Evolutionary conservation across 441 rosid genomes (phyloP), one percentile per base, ranked within the genome.

Genomic region (Syzygium malaccense): DNA sequence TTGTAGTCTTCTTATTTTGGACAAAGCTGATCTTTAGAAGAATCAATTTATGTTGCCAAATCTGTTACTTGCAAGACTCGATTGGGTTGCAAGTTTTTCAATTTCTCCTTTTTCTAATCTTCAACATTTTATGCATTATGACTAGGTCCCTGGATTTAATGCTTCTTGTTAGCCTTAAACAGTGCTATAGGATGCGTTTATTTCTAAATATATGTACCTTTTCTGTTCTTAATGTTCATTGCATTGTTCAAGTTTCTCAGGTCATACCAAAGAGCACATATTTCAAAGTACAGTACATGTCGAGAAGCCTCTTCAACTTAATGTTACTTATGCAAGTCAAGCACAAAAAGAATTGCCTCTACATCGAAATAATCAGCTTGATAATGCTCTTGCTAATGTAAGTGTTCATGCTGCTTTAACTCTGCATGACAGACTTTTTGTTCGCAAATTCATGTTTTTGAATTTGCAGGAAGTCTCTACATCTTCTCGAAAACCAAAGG

Each of bases 241-340:
- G 93, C 93, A 91, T 91, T 92, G 90, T 93, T 92, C 93, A 95
- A 94, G 95, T 96, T 92, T 95, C 92, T 93, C 99, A 95, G 99
- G 96, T 94, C 94, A 86, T 85, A 91, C 90, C 79, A 90, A 93
- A 91, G 95, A 92, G 91, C 95, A 94, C 89, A 87, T 89, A 88
- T 89, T 93, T 89, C 91, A 90, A 90, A 88, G 64, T 91, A 92
- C 93, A 80, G 90, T 85, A 66, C 93, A 90, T 91, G 95, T 93
- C 89, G 91, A 90, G 92, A 95, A 91, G 95, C 88, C 90, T 87
- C 64, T 80, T 87, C 95, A 90, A 88, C 88, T 90, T 79, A 90
- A 89, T 78, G 55, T 86, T 87, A 93, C 94, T 88, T 90, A 87
- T 90, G 49, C 88, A 18, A 88, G 86, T 90, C 94, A 94, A 89